These are phyloP conservation scores for Arabidopsis thaliana DNA, from an alignment of 345 rosid species.

Conservation along the genomic window TAIR10.1 NC_003074.8:1028501-1029000, in stretches of 20 bases:
- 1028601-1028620: slow-evolving; percentile 67
- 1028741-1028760: slow-evolving; percentile 56
- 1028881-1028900: slow-evolving; percentile 50
- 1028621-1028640: slow-evolving; percentile 51
- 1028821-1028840: slow-evolving; percentile 53
- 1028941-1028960: slow-evolving; percentile 49
- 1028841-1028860: slow-evolving; percentile 74
- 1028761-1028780: slow-evolving; percentile 55
- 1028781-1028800: slow-evolving; percentile 43
- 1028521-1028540: slow-evolving; percentile 57
- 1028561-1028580: slow-evolving; percentile 56
- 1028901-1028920: slow-evolving; percentile 66
- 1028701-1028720: slow-evolving; percentile 6
- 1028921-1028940: slow-evolving; percentile 53
- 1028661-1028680: slow-evolving; percentile 33
- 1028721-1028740: slow-evolving; percentile 57
- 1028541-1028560: slow-evolving; percentile 41
- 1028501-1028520: slow-evolving; percentile 49
- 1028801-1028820: slow-evolving; percentile 51
- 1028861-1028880: slow-evolving; percentile 71
- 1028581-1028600: slow-evolving; percentile 75
- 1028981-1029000: slow-evolving; percentile 55
- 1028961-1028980: slow-evolving; percentile 14
- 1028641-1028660: slow-evolving; percentile 66
- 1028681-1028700: not conserved